phyloP scores from a whole-genome alignment of 495 filamentous ascomycete species.

The Cudoniella acicularis region DNA sequence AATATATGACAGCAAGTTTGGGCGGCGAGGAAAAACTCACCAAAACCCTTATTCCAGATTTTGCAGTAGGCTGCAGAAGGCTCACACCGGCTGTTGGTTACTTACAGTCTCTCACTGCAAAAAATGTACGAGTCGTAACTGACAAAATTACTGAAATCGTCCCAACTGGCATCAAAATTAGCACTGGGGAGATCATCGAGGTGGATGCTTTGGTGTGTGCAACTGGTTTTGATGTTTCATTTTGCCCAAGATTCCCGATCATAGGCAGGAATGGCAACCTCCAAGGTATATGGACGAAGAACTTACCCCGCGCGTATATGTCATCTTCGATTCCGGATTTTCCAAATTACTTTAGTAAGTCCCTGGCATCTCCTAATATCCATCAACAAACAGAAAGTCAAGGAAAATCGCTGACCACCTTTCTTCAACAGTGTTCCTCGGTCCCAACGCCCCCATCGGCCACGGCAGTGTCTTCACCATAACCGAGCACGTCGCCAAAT shows the following conservation, averaged over 20 bases:
- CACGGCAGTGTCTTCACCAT: constrained; percentile 50
- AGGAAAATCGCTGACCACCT: too few relatives aligned
- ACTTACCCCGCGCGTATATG: constrained; percentile 57
- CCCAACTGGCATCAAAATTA: constrained; percentile 54
- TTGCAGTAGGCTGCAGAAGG: constrained; percentile 60
- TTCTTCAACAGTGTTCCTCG: constrained; percentile 46
- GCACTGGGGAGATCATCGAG: constrained; percentile 49
- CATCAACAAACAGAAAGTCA: too few relatives aligned
- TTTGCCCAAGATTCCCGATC: constrained; percentile 57
- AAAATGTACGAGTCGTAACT: constrained; percentile 57
- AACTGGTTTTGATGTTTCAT: constrained; percentile 61
- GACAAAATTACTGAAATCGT: constrained; percentile 54
- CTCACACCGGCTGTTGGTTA: constrained; percentile 68
- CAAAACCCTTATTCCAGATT: constrained; percentile 39
- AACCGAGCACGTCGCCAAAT: constrained; percentile 52
- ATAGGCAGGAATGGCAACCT: constrained; percentile 42
- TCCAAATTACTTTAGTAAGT: constrained; percentile 56
- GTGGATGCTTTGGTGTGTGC: constrained; percentile 67
- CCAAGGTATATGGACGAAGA: constrained; percentile 45
- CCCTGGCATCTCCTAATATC: too few relatives aligned
- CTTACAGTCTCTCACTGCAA: constrained; percentile 55
- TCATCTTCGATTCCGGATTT: constrained; percentile 55
- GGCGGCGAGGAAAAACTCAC: constrained; percentile 27
- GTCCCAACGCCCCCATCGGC: constrained; percentile 51
- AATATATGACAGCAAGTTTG: constrained; percentile 30